phyloP scores from a whole-genome alignment of 83 land plant genomes.

The Picea mariana region DNA sequence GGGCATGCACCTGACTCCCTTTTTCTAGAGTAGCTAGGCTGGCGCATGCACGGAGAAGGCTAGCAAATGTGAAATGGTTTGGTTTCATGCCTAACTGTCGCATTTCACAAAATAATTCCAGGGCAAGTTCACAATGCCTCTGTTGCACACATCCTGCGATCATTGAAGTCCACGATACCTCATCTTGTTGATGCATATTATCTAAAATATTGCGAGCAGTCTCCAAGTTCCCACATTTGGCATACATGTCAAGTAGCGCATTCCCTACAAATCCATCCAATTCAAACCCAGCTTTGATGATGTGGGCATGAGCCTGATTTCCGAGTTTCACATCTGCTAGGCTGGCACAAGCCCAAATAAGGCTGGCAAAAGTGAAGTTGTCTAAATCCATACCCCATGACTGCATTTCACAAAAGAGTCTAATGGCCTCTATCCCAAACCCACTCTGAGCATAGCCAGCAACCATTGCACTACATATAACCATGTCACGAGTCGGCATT shows the following conservation, averaged over 20 bases:
- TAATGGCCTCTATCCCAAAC: constrained; percentile 31
- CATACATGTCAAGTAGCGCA: constrained; percentile 47
- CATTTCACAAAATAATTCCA: constrained; percentile 1
- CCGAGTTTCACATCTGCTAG: constrained; percentile 33
- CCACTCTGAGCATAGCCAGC: constrained; percentile 43
- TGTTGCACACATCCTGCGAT: constrained; percentile 33
- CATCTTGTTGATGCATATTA: constrained; percentile 40
- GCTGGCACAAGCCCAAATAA: constrained; percentile 45
- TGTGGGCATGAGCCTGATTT: constrained; percentile 32
- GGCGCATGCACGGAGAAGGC: constrained; percentile 5
- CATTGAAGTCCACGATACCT: constrained; percentile 68
- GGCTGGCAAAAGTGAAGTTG: constrained; percentile 47
- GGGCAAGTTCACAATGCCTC: background rate
- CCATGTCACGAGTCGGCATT: constrained; percentile 12
- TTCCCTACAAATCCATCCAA: constrained; percentile 54
- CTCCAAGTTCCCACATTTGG: too few species aligned
- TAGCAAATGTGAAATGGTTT: constrained; percentile 3
- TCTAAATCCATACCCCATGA: constrained; percentile 33
- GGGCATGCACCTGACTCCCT: constrained; percentile 6
- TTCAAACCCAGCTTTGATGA: constrained; percentile 34
- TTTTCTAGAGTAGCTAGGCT: background rate
- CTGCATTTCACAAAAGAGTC: constrained; percentile 54
- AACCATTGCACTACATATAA: constrained; percentile 65
- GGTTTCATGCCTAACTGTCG: background rate
- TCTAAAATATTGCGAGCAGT: constrained; percentile 49